Conservation (phyloP, 176 grass and related monocot genomes). For the Lolium multiflorum region DNA sequence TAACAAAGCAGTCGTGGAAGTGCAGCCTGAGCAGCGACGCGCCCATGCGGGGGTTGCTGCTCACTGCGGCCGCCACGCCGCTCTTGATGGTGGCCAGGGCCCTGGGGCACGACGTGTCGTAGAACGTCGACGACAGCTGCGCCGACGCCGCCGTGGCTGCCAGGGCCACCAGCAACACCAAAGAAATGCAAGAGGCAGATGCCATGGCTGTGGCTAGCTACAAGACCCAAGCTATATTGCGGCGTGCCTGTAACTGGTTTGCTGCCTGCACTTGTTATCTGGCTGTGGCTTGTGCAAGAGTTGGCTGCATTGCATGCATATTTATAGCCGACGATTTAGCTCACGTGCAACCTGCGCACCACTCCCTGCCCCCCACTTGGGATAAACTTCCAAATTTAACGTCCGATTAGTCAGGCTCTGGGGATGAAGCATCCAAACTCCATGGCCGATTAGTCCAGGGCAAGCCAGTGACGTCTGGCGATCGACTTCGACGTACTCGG, state of each 20-base stretch:
- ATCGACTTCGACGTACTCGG: not conserved
- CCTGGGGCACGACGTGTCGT: conserved; percentile 63
- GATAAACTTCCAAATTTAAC: not conserved
- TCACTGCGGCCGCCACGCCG: conserved; percentile 56
- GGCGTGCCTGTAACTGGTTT: not conserved
- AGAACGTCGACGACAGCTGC: conserved; percentile 86
- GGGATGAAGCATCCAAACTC: conserved; percentile 2
- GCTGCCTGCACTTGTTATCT: not conserved
- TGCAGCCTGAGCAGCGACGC: conserved; percentile 81
- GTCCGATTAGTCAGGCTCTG: not conserved
- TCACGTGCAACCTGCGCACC: not conserved
- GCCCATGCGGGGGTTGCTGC: conserved; percentile 58
- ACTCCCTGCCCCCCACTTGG: not conserved
- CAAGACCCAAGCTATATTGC: not conserved
- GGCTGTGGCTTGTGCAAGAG: conserved; percentile 18
- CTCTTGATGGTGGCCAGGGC: conserved; percentile 68
- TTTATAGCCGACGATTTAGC: conserved; percentile 28
- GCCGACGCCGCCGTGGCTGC: conserved; percentile 40
- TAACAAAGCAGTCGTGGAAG: conserved; percentile 96
- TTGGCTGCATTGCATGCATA: conserved; percentile 22
- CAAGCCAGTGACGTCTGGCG: not conserved
- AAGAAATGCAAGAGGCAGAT: not conserved
- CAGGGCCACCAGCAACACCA: conserved; percentile 32
- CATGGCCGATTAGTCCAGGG: not conserved
- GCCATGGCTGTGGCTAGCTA: conserved; percentile 36